Evolutionary conservation across 2,329 filamentous ascomycete species (phyloP).

Genomic region (Alternaria longipes): DNA sequence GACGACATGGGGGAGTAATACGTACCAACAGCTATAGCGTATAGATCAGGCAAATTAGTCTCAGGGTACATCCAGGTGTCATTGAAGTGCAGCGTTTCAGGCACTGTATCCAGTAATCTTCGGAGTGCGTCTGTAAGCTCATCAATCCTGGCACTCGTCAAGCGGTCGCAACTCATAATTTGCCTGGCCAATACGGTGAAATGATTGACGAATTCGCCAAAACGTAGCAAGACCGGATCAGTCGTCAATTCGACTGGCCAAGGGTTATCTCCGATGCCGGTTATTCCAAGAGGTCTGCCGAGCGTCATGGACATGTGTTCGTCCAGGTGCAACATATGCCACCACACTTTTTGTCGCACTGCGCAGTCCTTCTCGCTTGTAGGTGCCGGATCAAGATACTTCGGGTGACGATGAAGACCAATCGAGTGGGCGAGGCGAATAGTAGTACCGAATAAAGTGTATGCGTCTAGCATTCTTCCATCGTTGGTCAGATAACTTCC

Average conservation of each 20-base stretch:
- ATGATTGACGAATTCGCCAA: slow-evolving; percentile 57
- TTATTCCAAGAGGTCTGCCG: slow-evolving; percentile 60
- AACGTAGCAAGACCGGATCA: slow-evolving; percentile 55
- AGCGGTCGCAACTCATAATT: slow-evolving; percentile 55
- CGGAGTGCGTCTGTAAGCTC: slow-evolving; percentile 57
- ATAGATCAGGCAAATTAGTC: slow-evolving; percentile 54
- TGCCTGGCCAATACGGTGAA: slow-evolving; percentile 60
- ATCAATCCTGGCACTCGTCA: slow-evolving; percentile 57
- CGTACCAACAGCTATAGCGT: slow-evolving; percentile 57
- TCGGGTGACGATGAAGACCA: slow-evolving; percentile 60
- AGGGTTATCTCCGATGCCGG: slow-evolving; percentile 60
- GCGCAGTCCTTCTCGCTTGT: slow-evolving; percentile 53
- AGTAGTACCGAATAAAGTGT: slow-evolving; percentile 60
- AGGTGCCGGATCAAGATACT: slow-evolving; percentile 55
- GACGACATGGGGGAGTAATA: slow-evolving; percentile 1
- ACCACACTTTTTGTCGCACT: slow-evolving; percentile 58
- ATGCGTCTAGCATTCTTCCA: slow-evolving; percentile 61
- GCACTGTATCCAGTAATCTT: slow-evolving; percentile 57
- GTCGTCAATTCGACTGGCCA: slow-evolving; percentile 57
- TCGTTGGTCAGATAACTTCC: slow-evolving; percentile 60
- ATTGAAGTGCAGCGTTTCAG: slow-evolving; percentile 58
- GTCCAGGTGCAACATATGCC: slow-evolving; percentile 64
- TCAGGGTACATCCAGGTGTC: slow-evolving; percentile 54
- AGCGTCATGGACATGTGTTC: slow-evolving; percentile 62
- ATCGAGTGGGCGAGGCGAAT: slow-evolving; percentile 61